These are phyloP conservation scores for Umbelopsis vinacea DNA, from an alignment of 192 early-diverging fungal genomes.

Conservation along the genomic window DNA sequence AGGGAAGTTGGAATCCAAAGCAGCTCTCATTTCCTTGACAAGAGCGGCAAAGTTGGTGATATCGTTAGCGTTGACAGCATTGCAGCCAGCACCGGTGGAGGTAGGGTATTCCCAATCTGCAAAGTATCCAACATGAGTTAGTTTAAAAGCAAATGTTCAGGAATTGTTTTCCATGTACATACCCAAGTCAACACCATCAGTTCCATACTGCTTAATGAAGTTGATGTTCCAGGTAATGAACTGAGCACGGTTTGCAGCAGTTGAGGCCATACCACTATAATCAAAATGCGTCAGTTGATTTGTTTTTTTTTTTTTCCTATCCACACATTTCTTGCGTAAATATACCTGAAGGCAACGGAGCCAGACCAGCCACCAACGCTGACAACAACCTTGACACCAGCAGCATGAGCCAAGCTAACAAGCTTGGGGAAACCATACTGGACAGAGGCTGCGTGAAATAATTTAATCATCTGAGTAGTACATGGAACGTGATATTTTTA, in stretches of 20 bases:
- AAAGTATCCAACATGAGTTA: background rate
- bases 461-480: background rate
- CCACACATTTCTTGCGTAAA: background rate
- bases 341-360: constrained; percentile 17
- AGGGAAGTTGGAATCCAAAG: constrained; percentile 20
- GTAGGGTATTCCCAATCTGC: constrained; percentile 26
- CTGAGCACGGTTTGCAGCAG: constrained; percentile 6
- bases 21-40: constrained; percentile 23
- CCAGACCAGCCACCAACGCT: constrained; percentile 73
- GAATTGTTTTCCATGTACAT: background rate
- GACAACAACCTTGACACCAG: constrained; percentile 53
- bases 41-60: constrained; percentile 9
- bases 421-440: constrained; percentile 39
- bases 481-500: background rate
- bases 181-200: constrained; percentile 28
- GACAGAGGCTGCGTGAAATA: background rate
- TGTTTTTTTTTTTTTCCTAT: background rate
- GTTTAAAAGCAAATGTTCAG: background rate
- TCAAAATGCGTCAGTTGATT: background rate
- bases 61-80: constrained; percentile 16
- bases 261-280: constrained; percentile 4
- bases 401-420: constrained; percentile 45
- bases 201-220: constrained; percentile 19
- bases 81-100: constrained; percentile 4
- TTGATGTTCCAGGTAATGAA: constrained; percentile 23